A percentile compares a stretch with the other conserved stretches of the same genome.
Evolutionary conservation across 2,329 filamentous ascomycete genomes (phyloP).

Genomic region (Ustulina deusta): DNA sequence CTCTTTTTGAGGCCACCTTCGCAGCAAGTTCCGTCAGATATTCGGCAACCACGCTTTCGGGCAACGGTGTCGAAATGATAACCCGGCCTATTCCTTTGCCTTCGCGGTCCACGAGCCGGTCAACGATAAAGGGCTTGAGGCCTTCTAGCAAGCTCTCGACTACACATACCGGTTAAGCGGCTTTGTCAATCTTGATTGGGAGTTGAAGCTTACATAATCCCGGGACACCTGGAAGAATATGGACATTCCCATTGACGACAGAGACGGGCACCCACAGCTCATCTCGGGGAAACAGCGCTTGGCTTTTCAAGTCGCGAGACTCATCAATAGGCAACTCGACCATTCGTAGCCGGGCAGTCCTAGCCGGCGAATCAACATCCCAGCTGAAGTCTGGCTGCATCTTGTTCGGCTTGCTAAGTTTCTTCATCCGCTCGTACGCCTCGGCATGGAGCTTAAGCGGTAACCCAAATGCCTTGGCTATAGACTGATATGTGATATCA

Average conservation of each 20-base stretch:
- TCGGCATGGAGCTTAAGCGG: conserved; percentile 81
- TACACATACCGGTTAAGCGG: conserved; percentile 44
- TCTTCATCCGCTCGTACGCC: conserved; percentile 85
- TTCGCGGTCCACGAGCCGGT: conserved; percentile 81
- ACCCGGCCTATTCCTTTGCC: conserved; percentile 84
- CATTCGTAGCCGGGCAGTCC: conserved; percentile 90
- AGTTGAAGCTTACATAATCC: conserved; percentile 70
- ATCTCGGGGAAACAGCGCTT: conserved; percentile 82
- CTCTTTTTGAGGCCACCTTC: conserved; percentile 77
- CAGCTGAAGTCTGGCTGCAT: conserved; percentile 83
- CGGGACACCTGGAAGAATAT: conserved; percentile 92
- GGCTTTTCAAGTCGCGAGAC: conserved; percentile 71
- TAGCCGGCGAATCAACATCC: conserved; percentile 82
- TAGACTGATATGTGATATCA: conserved; percentile 95
- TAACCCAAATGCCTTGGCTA: conserved; percentile 88
- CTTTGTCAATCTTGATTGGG: not conserved
- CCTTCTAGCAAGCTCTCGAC: conserved; percentile 82
- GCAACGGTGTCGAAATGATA: conserved; percentile 85
- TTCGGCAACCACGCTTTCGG: conserved; percentile 85
- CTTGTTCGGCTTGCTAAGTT: conserved; percentile 78
- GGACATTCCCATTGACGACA: conserved; percentile 91
- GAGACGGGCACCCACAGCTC: conserved; percentile 91
- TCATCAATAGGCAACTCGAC: conserved; percentile 84
- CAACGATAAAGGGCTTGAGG: conserved; percentile 76
- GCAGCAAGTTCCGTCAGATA: conserved; percentile 85